Evolutionary conservation across 2,329 filamentous ascomycete genomes (phyloP), one percentile per base, ranked within the genome.

Genomic region (Thielaviopsis euricoi): DNA sequence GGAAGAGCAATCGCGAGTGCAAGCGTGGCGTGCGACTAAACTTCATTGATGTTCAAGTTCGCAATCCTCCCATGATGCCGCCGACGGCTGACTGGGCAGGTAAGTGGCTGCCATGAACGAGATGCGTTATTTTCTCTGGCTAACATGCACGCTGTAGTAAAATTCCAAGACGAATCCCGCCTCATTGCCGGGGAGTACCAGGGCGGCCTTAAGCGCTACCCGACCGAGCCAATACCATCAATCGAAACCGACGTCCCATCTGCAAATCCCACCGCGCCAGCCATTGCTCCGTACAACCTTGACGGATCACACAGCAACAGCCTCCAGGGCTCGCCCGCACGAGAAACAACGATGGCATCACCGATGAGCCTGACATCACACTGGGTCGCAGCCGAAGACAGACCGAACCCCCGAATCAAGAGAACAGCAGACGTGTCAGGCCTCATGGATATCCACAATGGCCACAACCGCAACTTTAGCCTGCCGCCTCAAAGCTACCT

Each of bases 181-280:
- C 78, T 86, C 52, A 94, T 96, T 68, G 91, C 91, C 6, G 91
- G 87, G 0, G 89, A 95, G 67, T 97, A 97, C 68, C 77, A 80
- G 56, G 89, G 88, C 3, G 91, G 91, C 0, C 71, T 84, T 23
- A 79, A 81, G 62, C 82, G 81, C 62, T 96, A 96, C 69, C 77
- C 82, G 23, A 74, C 57, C 2, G 60, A 61, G 23, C 55, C 58
- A 7, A 52, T 46, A 22, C 53, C 52, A 1, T 51, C 29, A 40
- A 50, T 48, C 29, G 67, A 67, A 1, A 62, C 66, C 7, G 65
- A 66, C 17, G 37, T n/a, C 0, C 67, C 70, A 1, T 67, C 68
- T 2, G 65, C 66, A 59, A 60, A 66, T 61, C 58, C 63, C 55
- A 60, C 62, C 43, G 63, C 26, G 12, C 26, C 53, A n/a, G 23